Evolutionary conservation across 495 filamentous ascomycete species (phyloP).

Genomic region (Hypoxylon lienhwacheense): DNA sequence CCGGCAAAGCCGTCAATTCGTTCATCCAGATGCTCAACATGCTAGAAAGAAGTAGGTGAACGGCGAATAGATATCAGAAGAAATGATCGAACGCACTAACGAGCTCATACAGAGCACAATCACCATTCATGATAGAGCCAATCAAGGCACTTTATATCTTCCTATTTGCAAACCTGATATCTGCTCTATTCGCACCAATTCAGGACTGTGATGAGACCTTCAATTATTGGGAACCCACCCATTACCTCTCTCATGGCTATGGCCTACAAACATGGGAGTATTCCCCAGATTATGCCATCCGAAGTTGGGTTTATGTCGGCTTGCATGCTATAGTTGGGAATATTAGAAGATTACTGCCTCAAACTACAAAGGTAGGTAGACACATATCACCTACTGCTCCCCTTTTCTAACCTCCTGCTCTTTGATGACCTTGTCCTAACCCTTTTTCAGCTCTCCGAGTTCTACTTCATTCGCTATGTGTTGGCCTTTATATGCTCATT

Average conservation of each 20-base stretch:
- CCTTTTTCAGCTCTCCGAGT: conserved; percentile 65
- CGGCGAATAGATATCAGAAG: not conserved
- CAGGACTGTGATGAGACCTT: conserved; percentile 99
- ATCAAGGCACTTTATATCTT: conserved; percentile 78
- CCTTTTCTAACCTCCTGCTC: not conserved
- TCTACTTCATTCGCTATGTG: conserved; percentile 78
- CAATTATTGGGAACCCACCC: conserved; percentile 98
- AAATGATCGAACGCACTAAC: conserved; percentile 10
- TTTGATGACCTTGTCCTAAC: conserved; percentile 10
- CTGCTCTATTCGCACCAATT: conserved; percentile 86
- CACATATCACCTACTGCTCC: too few species aligned
- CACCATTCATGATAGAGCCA: conserved; percentile 67
- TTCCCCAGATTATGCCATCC: conserved; percentile 90
- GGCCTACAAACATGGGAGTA: conserved; percentile 99
- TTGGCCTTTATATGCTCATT: conserved; percentile 76
- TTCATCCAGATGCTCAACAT: conserved; percentile 50
- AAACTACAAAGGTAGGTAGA: conserved; percentile 54
- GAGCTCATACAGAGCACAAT: conserved; percentile 43
- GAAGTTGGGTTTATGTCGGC: conserved; percentile 93
- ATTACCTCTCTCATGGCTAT: conserved; percentile 91
- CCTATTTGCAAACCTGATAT: conserved; percentile 67
- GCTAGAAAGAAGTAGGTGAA: conserved; percentile 49
- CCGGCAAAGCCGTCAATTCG: conserved; percentile 36
- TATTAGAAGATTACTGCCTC: conserved; percentile 62
- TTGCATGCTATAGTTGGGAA: conserved; percentile 76